Conservation (phyloP, 2,329 filamentous ascomycete species). For the Myriosclerotinia scirpicola region DNA sequence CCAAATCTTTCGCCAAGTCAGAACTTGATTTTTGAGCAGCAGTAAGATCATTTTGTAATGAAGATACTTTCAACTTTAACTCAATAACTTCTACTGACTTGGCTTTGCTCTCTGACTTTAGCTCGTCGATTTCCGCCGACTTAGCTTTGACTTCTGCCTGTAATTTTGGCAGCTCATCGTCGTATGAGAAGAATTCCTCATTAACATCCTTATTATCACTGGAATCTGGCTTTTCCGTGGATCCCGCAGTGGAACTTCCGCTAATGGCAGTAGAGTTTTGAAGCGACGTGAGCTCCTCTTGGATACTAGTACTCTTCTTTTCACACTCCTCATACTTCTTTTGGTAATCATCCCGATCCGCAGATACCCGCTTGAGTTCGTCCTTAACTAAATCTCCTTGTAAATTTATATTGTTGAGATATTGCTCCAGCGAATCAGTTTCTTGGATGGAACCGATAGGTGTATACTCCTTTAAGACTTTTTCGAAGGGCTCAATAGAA, state of each 20-base stretch:
- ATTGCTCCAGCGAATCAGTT: conserved; percentile 81
- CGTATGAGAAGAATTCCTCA: conserved; percentile 90
- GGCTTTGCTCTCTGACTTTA: conserved; percentile 69
- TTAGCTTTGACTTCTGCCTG: conserved; percentile 72
- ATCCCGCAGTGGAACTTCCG: conserved; percentile 32
- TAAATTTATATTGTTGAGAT: conserved; percentile 80
- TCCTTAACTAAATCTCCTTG: conserved; percentile 93
- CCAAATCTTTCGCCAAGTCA: conserved; percentile 55
- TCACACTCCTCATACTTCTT: conserved; percentile 71
- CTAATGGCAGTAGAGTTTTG: conserved; percentile 45
- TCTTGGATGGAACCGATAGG: conserved; percentile 87
- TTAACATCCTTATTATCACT: conserved; percentile 42
- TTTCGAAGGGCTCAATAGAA: conserved; percentile 91
- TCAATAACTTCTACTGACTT: conserved; percentile 69
- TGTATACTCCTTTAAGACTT: conserved; percentile 85
- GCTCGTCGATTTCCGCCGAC: conserved; percentile 65
- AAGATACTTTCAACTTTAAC: conserved; percentile 67
- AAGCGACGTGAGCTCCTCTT: conserved; percentile 62
- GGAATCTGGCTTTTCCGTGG: conserved; percentile 39
- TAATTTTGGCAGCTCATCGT: conserved; percentile 81
- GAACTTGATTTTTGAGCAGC: conserved; percentile 69
- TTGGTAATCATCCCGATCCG: conserved; percentile 77
- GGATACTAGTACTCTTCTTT: conserved; percentile 59
- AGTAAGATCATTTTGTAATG: conserved; percentile 68
- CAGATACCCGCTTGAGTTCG: conserved; percentile 82